Conservation (phyloP, 768 basidiomycete genomes). For the Lyophyllum semitale region DNA sequence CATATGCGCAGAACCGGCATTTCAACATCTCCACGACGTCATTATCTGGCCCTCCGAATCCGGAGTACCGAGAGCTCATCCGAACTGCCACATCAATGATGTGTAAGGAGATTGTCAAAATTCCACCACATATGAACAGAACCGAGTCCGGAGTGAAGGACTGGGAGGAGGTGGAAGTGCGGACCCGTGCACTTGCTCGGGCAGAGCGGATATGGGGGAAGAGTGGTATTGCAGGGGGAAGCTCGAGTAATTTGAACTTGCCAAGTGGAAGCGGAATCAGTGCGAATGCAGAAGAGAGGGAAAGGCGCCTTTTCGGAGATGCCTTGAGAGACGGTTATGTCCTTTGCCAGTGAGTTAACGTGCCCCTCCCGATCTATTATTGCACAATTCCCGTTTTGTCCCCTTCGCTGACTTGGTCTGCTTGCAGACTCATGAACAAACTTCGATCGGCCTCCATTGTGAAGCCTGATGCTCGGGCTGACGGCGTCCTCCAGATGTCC, state of each 20-base stretch:
- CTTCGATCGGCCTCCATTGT: conserved; percentile 62
- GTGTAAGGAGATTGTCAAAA: conserved; percentile 65
- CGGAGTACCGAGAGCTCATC: conserved; percentile 68
- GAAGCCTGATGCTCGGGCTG: conserved; percentile 66
- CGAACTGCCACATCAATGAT: conserved; percentile 64
- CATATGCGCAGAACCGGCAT: conserved; percentile 55
- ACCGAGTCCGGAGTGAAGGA: conserved; percentile 53
- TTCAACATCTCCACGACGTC: conserved; percentile 64
- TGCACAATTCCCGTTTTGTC: conserved; percentile 16
- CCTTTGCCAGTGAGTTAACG: conserved; percentile 79
- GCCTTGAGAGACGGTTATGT: conserved; percentile 83
- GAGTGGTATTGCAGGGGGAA: conserved; percentile 45
- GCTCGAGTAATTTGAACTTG: conserved; percentile 41
- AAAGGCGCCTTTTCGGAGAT: conserved; percentile 72
- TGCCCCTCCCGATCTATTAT: conserved; percentile 8
- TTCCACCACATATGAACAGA: conserved; percentile 56
- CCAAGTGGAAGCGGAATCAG: conserved; percentile 36
- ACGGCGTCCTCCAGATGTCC: conserved; percentile 62
- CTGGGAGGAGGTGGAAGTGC: conserved; percentile 76
- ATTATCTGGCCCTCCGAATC: conserved; percentile 46
- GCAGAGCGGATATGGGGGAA: conserved; percentile 79
- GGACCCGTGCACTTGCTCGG: conserved; percentile 59
- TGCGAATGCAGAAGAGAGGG: conserved; percentile 70
- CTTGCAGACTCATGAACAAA: conserved; percentile 74
- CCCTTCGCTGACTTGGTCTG: conserved; percentile 5